phyloP scores from a whole-genome alignment of 2,329 filamentous ascomycete genomes.

The Pestalotiopsis sp. region DNA sequence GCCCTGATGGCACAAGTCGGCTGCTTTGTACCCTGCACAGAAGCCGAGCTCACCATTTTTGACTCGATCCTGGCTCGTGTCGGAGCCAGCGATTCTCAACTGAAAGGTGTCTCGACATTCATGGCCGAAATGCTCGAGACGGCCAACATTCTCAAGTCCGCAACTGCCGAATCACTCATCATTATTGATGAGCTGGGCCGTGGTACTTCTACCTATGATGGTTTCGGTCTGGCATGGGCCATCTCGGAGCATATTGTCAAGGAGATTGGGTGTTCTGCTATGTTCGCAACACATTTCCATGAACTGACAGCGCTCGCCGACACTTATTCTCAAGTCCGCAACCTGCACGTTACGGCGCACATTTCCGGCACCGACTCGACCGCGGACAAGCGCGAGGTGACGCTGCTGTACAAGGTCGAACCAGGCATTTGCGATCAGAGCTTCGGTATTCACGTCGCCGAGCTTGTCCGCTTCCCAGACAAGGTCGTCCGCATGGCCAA shows the following conservation, averaged over 20 bases:
- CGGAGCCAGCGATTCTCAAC: slow-evolving; percentile 92
- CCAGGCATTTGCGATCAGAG: slow-evolving; percentile 95
- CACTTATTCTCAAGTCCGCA: slow-evolving; percentile 83
- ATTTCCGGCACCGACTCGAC: slow-evolving; percentile 59
- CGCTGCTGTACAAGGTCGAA: slow-evolving; percentile 94
- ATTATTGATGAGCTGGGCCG: slow-evolving; percentile 98
- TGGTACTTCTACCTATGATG: slow-evolving; percentile 96
- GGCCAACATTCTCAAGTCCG: slow-evolving; percentile 96
- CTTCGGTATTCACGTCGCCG: slow-evolving; percentile 97
- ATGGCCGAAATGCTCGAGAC: slow-evolving; percentile 99
- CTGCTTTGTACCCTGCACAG: slow-evolving; percentile 90
- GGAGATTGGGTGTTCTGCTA: slow-evolving; percentile 90
- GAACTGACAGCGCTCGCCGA: slow-evolving; percentile 91
- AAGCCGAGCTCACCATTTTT: slow-evolving; percentile 92
- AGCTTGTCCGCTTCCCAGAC: slow-evolving; percentile 92
- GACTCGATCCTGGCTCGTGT: slow-evolving; percentile 96
- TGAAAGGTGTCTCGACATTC: slow-evolving; percentile 97
- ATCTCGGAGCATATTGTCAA: slow-evolving; percentile 97
- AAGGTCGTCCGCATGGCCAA: slow-evolving; percentile 99
- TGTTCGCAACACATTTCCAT: slow-evolving; percentile 98
- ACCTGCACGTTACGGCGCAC: slow-evolving; percentile 95
- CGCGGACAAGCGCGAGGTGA: slow-evolving; percentile 76
- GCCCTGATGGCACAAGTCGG: slow-evolving; percentile 97
- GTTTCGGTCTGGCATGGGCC: slow-evolving; percentile 98
- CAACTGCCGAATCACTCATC: slow-evolving; percentile 92